Conservation (phyloP, 495 filamentous ascomycete species). For the Penicilliopsis zonata region DNA sequence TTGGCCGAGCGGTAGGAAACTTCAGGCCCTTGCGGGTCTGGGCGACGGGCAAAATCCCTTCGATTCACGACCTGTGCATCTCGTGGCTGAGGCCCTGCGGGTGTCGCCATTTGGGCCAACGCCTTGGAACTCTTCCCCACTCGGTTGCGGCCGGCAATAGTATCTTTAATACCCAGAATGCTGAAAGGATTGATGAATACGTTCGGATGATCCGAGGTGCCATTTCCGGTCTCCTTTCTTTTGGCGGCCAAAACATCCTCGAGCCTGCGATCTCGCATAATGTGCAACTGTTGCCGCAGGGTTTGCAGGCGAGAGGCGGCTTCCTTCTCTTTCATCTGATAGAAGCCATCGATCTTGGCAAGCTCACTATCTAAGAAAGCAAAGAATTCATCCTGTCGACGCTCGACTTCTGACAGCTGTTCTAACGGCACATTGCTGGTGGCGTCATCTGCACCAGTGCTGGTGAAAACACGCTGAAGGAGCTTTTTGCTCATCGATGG, state of each 20-base stretch:
- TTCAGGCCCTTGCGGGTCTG: conserved; percentile 32
- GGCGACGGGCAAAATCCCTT: conserved; percentile 57
- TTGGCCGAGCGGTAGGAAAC: conserved; percentile 78
- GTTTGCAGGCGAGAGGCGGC: conserved; percentile 55
- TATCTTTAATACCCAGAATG: conserved; percentile 13
- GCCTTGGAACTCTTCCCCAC: conserved; percentile 48
- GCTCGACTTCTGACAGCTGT: conserved; percentile 36
- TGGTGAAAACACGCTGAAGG: conserved; percentile 25
- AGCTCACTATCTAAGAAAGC: conserved; percentile 65
- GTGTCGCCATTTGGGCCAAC: conserved; percentile 38
- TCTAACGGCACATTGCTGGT: conserved; percentile 26
- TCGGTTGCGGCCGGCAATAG: conserved; percentile 18
- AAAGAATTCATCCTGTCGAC: conserved; percentile 66
- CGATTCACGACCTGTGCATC: conserved; percentile 17
- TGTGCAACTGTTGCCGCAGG: conserved; percentile 69
- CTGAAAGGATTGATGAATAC: conserved; percentile 16
- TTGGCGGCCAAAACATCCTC: conserved; percentile 47
- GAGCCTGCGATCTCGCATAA: conserved; percentile 71
- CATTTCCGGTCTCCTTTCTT: conserved; percentile 15
- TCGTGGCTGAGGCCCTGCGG: conserved; percentile 18
- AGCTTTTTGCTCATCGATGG: conserved; percentile 15
- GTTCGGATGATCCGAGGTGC: conserved; percentile 4
- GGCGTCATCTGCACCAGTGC: conserved; percentile 13
- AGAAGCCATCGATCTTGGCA: conserved; percentile 78
- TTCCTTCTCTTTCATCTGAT: conserved; percentile 70